Conservation (phyloP, 164 flowering plant genomes). For the Piper betle region DNA sequence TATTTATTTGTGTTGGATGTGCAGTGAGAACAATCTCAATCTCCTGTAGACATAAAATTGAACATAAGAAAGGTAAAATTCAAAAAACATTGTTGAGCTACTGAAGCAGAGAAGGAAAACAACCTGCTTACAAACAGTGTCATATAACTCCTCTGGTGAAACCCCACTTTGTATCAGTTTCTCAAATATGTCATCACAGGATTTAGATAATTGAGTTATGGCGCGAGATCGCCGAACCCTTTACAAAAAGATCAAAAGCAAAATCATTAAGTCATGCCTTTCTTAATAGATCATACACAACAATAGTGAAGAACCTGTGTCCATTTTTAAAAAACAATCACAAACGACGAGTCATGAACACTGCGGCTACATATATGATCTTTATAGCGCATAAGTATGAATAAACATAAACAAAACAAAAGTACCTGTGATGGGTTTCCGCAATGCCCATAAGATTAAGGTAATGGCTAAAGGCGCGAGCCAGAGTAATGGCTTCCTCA, state of each 20-base stretch:
- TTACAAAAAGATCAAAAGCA: slow-evolving; percentile 6
- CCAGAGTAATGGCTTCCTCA: slow-evolving; percentile 69
- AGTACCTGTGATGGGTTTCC: slow-evolving; percentile 82
- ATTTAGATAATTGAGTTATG: slow-evolving; percentile 42
- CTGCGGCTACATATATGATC: not conserved
- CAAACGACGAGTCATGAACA: not conserved
- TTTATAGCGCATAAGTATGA: too few relatives aligned
- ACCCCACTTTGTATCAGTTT: slow-evolving; percentile 71
- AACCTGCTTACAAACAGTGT: slow-evolving; percentile 82
- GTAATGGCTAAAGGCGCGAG: slow-evolving; percentile 77
- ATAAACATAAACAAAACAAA: not conserved
- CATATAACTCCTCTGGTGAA: slow-evolving; percentile 60
- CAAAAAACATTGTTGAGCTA: not conserved
- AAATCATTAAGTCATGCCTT: not conserved
- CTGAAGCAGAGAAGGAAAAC: not conserved
- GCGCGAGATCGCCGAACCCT: slow-evolving; percentile 53
- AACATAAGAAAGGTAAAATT: not conserved
- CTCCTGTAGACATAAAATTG: slow-evolving; percentile 28
- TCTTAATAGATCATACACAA: not conserved
- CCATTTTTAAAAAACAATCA: not conserved
- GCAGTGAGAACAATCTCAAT: slow-evolving; percentile 91
- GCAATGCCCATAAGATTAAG: slow-evolving; percentile 82
- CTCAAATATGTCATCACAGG: slow-evolving; percentile 77
- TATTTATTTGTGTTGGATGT: slow-evolving; percentile 86
- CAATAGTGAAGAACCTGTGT: not conserved